Conservation (phyloP, 2,329 filamentous ascomycete genomes). For the Aspergillus tamarii region DNA sequence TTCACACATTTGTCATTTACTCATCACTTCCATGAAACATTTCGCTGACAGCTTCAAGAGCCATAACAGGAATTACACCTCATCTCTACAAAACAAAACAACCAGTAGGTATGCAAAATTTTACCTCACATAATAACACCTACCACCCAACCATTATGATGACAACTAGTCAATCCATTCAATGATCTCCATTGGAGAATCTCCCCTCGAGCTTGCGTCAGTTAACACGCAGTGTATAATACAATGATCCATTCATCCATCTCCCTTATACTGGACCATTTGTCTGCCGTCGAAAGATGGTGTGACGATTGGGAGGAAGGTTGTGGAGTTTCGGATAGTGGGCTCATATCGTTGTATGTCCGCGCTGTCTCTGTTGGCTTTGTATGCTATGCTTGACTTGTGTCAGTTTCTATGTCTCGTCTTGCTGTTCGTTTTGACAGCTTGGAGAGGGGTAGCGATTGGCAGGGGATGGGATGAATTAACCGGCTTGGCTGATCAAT, state of each 20-base stretch:
- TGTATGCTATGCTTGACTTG: slow-evolving; percentile 39
- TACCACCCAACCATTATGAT: slow-evolving; percentile 47
- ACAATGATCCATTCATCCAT: slow-evolving; percentile 32
- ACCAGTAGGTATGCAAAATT: slow-evolving; percentile 28
- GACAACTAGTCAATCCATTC: slow-evolving; percentile 67
- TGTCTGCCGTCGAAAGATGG: slow-evolving; percentile 17
- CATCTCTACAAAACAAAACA: neutral
- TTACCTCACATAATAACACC: slow-evolving; percentile 12
- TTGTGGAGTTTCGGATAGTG: slow-evolving; percentile 44
- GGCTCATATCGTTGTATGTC: slow-evolving; percentile 29
- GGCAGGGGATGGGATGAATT: slow-evolving; percentile 50
- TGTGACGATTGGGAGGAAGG: slow-evolving; percentile 42
- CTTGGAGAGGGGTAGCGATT: slow-evolving; percentile 30
- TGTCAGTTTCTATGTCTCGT: slow-evolving; percentile 32
- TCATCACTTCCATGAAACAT: neutral
- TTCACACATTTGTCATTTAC: slow-evolving; percentile 13
- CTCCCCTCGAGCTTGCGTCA: slow-evolving; percentile 39
- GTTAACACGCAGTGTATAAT: slow-evolving; percentile 20
- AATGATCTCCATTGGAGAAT: slow-evolving; percentile 53
- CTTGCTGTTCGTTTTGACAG: slow-evolving; percentile 43
- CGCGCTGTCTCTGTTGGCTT: slow-evolving; percentile 22
- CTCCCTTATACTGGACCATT: slow-evolving; percentile 52
- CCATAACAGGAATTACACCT: slow-evolving; percentile 10
- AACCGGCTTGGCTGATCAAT: slow-evolving; percentile 45
- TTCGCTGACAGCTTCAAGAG: slow-evolving; percentile 22